These are phyloP conservation scores for Xylaria hypoxylon DNA, from an alignment of 2,329 filamentous ascomycete genomes.

Conservation along the genomic window DNA sequence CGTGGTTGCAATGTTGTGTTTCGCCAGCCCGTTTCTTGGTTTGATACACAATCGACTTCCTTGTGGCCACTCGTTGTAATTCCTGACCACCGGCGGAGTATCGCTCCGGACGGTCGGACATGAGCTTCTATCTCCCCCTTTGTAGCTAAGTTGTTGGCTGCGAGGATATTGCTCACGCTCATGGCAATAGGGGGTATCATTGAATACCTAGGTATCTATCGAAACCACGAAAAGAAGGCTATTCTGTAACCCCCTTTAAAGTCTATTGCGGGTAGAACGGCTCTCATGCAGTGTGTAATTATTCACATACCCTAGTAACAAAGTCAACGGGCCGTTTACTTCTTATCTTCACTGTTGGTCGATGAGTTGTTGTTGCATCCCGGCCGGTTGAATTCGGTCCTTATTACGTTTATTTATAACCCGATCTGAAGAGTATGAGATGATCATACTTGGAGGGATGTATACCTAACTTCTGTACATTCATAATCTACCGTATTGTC, in stretches of 20 bases:
- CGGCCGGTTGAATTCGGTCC: slow-evolving; percentile 25
- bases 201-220: no score
- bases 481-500: neutral
- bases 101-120: neutral
- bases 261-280: neutral
- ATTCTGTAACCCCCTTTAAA: neutral
- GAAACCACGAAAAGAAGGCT: neutral
- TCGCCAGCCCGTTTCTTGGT: neutral
- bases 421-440: neutral
- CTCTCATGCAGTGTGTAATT: neutral
- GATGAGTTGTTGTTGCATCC: neutral
- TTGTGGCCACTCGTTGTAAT: neutral
- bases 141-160: neutral
- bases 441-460: neutral
- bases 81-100: neutral
- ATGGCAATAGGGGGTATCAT: neutral
- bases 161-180: neutral
- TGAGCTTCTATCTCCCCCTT: neutral
- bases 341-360: neutral
- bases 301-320: neutral
- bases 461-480: neutral
- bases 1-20: neutral
- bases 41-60: neutral
- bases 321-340: slow-evolving; percentile 26
- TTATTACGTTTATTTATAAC: slow-evolving; percentile 16